Percentiles rank a stretch among this genome's conserved stretches.
Conservation (phyloP, 441 rosid genomes). For the Geranium incanum region DNA sequence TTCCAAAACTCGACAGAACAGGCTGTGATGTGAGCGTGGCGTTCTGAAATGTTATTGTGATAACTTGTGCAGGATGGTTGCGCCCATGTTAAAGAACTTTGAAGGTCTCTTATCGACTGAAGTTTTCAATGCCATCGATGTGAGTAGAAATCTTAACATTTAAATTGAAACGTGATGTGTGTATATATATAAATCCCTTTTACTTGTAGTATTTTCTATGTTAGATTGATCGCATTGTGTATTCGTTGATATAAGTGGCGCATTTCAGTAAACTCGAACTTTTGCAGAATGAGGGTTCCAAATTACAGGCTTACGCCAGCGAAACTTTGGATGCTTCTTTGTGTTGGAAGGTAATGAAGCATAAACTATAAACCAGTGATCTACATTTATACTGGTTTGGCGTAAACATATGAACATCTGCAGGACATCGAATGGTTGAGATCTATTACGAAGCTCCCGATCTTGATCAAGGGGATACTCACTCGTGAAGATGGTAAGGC, state of each 20-base stretch:
- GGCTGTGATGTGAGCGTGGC: not conserved
- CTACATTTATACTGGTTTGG: not conserved
- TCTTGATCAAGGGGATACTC: conserved; percentile 79
- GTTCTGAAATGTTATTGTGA: conserved; percentile 6
- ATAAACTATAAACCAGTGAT: not conserved
- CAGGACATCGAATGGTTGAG: conserved; percentile 60
- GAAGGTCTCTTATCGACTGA: conserved; percentile 24
- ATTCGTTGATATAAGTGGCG: not conserved
- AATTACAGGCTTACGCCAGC: not conserved
- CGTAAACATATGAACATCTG: not conserved
- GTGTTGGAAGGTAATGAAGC: not conserved
- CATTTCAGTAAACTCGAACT: not conserved
- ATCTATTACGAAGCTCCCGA: conserved; percentile 51
- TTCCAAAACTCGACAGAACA: not conserved
- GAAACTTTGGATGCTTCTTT: conserved; percentile 2
- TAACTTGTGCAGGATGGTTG: conserved; percentile 42
- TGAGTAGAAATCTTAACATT: conserved; percentile 9
- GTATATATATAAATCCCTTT: not conserved
- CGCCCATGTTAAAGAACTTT: conserved; percentile 74
- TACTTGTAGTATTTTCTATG: not conserved
- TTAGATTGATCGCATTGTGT: not conserved
- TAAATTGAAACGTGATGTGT: not conserved
- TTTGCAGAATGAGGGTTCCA: not conserved
- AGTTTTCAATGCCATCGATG: conserved; percentile 65
- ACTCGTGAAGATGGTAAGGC: conserved; percentile 79